Conservation (phyloP, 1,284 basidiomycete genomes). For the Rhodofomes roseus region DNA sequence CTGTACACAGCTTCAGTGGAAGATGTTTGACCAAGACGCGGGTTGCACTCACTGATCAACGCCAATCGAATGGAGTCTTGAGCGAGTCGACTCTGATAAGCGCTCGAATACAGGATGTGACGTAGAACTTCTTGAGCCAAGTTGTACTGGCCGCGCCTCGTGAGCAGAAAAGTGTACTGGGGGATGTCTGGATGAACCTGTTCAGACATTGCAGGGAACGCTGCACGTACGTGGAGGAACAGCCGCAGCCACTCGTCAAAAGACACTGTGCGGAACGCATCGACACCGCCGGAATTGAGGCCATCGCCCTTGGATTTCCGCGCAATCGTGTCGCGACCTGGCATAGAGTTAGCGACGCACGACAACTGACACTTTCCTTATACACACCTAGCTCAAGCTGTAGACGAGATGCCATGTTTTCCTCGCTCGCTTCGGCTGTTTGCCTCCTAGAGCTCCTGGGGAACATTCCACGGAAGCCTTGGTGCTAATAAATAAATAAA, state of each 20-base stretch:
- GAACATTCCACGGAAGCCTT: conserved; percentile 63
- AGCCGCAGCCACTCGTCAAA: conserved; percentile 86
- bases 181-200: neutral
- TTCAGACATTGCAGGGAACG: neutral
- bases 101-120: conserved; percentile 76
- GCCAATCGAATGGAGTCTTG: conserved; percentile 74
- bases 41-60: conserved; percentile 55
- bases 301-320: conserved; percentile 35
- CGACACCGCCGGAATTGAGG: conserved; percentile 36
- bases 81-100: conserved; percentile 61
- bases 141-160: conserved; percentile 61
- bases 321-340: conserved; percentile 28
- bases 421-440: conserved; percentile 61
- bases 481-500: conserved; percentile 13
- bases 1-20: conserved; percentile 43
- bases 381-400: conserved; percentile 68
- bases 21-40: too few relatives aligned
- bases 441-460: conserved; percentile 42
- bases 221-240: conserved; percentile 71
- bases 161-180: conserved; percentile 84
- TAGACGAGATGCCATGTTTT: conserved; percentile 70
- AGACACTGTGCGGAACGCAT: conserved; percentile 77
- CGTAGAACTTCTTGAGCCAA: conserved; percentile 76
- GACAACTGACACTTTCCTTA: neutral
- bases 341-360: neutral